Percentiles rank a stretch among this genome's conserved stretches.
phyloP scores from a whole-genome alignment of 768 basidiomycete species.

The Lentinula sp. region DNA sequence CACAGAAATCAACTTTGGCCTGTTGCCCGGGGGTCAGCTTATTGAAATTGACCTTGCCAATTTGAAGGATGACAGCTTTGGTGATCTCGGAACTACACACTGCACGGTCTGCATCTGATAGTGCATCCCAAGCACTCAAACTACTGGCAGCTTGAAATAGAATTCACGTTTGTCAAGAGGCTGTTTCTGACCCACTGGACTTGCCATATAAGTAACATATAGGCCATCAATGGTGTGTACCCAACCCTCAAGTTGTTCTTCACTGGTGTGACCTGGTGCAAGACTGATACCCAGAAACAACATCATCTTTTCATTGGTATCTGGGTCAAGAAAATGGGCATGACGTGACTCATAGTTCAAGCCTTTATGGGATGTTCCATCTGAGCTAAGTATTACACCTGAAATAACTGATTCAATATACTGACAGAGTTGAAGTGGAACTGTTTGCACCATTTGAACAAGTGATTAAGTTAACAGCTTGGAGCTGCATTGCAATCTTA shows the following conservation, averaged over 20 bases:
- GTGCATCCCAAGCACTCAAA: conserved; percentile 4
- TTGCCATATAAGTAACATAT: conserved; percentile 4
- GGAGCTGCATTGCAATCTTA: not conserved
- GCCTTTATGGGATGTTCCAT: conserved; percentile 1
- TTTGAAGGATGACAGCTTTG: not conserved
- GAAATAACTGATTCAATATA: not conserved
- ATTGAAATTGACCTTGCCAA: conserved; percentile 12
- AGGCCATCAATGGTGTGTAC: conserved; percentile 1
- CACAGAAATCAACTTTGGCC: conserved; percentile 11
- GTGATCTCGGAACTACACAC: not conserved
- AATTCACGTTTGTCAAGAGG: not conserved
- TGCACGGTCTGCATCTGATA: not conserved
- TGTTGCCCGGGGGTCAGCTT: conserved; percentile 8
- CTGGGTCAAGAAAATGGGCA: not conserved
- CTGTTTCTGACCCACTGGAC: conserved; percentile 4
- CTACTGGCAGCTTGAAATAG: conserved; percentile 1
- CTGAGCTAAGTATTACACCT: not conserved
- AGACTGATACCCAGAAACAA: conserved; percentile 1
- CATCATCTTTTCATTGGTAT: not conserved
- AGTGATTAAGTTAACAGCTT: not conserved
- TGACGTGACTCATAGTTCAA: not conserved
- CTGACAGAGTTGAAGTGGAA: no score
- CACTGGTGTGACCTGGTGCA: conserved; percentile 8
- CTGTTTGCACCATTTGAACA: not conserved
- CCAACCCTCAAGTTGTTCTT: conserved; percentile 10